Percentiles rank a stretch among this genome's conserved stretches.
phyloP scores from a whole-genome alignment of 768 basidiomycete genomes.

The Lactarius psammicola region DNA sequence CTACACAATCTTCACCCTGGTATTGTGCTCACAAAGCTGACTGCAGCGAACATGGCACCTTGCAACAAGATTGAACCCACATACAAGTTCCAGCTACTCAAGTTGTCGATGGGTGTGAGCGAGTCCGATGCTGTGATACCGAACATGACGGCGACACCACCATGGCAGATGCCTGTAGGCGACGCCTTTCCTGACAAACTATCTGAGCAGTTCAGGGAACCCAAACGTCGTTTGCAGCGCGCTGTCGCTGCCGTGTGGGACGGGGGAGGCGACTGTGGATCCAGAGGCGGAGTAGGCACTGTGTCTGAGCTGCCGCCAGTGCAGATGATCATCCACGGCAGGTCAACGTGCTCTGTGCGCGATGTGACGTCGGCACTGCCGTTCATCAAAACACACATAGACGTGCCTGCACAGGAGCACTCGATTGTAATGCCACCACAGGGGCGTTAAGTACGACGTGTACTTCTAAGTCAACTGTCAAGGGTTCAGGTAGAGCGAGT shows the following conservation, averaged over 20 bases:
- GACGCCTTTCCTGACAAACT: slow-evolving; percentile 15
- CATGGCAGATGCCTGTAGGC: slow-evolving; percentile 25
- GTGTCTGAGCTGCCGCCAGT: neutral
- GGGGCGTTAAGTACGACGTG: no score
- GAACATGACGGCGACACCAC: slow-evolving; percentile 44
- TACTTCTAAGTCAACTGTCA: no score
- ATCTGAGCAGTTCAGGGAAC: neutral
- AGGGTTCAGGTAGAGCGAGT: no score
- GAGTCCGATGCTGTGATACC: slow-evolving; percentile 47
- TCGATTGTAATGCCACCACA: no score
- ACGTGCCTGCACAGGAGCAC: neutral
- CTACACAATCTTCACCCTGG: no score
- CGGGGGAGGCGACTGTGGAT: neutral
- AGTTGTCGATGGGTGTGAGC: slow-evolving; percentile 43
- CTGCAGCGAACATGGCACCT: no score
- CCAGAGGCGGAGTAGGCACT: neutral
- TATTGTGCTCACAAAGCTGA: no score
- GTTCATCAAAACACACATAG: slow-evolving; percentile 12
- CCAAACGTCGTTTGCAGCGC: slow-evolving; percentile 3
- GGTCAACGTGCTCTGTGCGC: neutral
- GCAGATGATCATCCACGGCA: neutral
- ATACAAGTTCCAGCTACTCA: slow-evolving; percentile 51
- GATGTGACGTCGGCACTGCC: slow-evolving; percentile 8
- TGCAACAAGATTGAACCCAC: no score
- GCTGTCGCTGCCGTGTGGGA: neutral